Base-by-base conservation (phyloP, 1,284 basidiomycete species). In the Sporisorium iseilematis-ciliati region DNA sequence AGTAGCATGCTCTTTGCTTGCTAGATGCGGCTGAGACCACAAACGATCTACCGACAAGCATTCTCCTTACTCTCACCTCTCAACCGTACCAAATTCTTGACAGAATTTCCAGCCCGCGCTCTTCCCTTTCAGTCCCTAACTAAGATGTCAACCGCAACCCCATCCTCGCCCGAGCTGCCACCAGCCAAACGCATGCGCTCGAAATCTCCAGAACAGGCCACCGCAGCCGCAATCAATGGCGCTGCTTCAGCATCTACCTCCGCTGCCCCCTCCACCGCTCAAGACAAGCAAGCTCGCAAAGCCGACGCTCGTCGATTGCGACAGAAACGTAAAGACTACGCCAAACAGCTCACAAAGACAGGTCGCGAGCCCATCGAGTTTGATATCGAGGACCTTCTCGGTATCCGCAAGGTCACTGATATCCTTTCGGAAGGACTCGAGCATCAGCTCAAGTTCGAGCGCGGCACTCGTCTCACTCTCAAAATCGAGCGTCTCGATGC, bases 321-420 rank as follows among this genome's bases (percentile, higher is more conserved):
- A 12, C 65, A 82, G 51, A 75, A 81, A 49, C 76, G 79, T 52
- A 82, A 82, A 35, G 74, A 78, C 48, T 80, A 82, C 41, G 57
- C 63, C 41, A 78, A 74, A 53, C 66, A 78, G 25, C 70, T 83
- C 25, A 57, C 56, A 18, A 84, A 84, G 61, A 80, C 75, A 2
- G 83, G 83, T 4, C 75, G 80, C 11, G 82, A 83, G 40, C 83
- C 83, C 14, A 80, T 84, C 61, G 70, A 72, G 29, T 83, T 78
- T 43, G 83, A 84, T 63, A 82, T 84, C 38, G 56, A 78, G 10
- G 77, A 75, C 11, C 59, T 84, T 49, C 62, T 84, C 12, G 80
- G 81, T 18, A 29, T 61, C 16, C 70, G 73, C 40, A 72, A 64
- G 31, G 72, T 83, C 0, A 70, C 77, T 25, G 69, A 70, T 14